These are phyloP conservation scores for Sherardia arvensis DNA, from an alignment of 257 asterid genomes.

Conservation along the genomic window DNA sequence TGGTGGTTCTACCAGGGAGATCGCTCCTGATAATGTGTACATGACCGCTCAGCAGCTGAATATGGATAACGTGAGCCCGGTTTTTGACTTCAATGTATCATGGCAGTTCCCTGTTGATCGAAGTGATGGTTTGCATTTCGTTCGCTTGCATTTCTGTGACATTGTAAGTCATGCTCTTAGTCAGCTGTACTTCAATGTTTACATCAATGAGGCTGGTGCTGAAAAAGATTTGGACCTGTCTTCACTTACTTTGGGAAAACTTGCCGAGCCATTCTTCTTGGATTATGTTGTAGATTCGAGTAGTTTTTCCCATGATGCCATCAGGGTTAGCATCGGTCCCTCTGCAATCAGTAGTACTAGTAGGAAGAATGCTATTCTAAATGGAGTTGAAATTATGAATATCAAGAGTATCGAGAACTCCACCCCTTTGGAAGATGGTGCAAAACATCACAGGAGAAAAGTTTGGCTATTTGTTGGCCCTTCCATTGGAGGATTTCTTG, in stretches of 20 bases:
- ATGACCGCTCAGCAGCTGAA: conserved; percentile 79
- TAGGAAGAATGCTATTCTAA: conserved; percentile 64
- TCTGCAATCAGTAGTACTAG: conserved; percentile 45
- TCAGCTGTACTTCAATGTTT: conserved; percentile 52
- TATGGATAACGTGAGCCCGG: conserved; percentile 24
- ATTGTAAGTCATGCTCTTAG: conserved; percentile 49
- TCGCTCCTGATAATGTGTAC: conserved; percentile 64
- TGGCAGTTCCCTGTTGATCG: conserved; percentile 60
- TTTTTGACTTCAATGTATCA: conserved; percentile 43
- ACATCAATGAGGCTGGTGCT: conserved; percentile 40
- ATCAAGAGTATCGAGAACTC: conserved; percentile 46
- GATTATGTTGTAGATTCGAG: conserved; percentile 42
- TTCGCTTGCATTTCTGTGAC: conserved; percentile 74
- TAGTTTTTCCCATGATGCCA: conserved; percentile 13
- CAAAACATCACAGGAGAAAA: conserved; percentile 20
- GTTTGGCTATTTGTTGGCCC: conserved; percentile 37
- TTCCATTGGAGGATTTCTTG: conserved; percentile 29
- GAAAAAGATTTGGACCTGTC: conserved; percentile 64
- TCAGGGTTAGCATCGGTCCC: conserved; percentile 59
- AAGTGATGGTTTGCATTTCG: conserved; percentile 25
- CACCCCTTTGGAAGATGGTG: conserved; percentile 7
- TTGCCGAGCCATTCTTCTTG: conserved; percentile 56
- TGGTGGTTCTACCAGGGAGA: conserved; percentile 61
- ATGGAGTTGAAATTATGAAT: conserved; percentile 76
- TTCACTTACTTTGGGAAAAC: conserved; percentile 31